These are phyloP conservation scores for Fusarium mexicanum DNA, from an alignment of 2,329 filamentous ascomycete species.

Conservation along the genomic window DNA sequence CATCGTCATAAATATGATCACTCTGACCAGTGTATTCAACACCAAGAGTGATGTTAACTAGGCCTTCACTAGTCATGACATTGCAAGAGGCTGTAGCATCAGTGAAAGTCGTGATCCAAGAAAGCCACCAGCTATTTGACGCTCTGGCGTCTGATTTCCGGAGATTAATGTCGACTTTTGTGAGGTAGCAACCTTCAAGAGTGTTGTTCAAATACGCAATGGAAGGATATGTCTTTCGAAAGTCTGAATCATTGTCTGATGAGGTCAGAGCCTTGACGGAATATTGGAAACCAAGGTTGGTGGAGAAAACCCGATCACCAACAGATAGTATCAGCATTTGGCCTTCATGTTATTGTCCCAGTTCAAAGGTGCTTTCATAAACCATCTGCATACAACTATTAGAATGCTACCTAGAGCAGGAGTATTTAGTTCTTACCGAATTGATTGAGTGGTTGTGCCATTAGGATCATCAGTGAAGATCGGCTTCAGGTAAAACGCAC, in stretches of 20 bases:
- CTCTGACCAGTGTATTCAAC: constrained; percentile 3
- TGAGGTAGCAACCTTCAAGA: constrained; percentile 7
- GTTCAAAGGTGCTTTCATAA: constrained; percentile 20
- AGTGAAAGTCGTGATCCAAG: neutral
- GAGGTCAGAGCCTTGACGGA: constrained; percentile 5
- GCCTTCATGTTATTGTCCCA: constrained; percentile 9
- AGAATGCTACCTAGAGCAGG: accelerated
- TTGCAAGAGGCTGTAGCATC: constrained; percentile 7
- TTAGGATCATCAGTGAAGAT: constrained; percentile 22
- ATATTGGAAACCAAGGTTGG: constrained; percentile 3
- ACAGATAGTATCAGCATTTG: constrained; percentile 18
- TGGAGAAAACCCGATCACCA: constrained; percentile 23
- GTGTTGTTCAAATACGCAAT: constrained; percentile 17
- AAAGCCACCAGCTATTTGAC: constrained; percentile 7
- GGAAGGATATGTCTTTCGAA: neutral
- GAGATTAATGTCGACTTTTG: neutral
- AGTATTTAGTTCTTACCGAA: neutral
- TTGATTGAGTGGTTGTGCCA: neutral
- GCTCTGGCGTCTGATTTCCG: neutral
- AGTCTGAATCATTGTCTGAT: neutral
- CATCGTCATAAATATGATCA: constrained; percentile 11
- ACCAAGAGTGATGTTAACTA: constrained; percentile 11
- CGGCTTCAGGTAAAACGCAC: constrained; percentile 13
- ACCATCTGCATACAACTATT: neutral
- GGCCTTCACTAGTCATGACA: neutral